A percentile compares a stretch with the other conserved stretches of the same genome.
phyloP scores from a whole-genome alignment of 2,329 filamentous ascomycete genomes.

The Botrytis byssoidea region DNA sequence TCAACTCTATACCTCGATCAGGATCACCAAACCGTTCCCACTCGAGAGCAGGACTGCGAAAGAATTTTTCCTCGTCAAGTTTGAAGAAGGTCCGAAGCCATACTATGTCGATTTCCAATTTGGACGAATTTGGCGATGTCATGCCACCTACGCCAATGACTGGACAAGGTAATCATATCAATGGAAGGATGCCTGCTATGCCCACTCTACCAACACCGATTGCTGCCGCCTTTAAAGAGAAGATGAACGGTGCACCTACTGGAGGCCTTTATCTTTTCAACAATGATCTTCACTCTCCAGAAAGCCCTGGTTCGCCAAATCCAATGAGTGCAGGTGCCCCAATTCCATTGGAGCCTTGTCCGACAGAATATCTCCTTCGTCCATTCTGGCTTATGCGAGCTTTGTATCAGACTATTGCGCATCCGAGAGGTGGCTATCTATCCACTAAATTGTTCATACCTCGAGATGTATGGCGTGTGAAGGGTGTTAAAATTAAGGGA shows the following conservation, averaged over 20 bases:
- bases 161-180: conserved; percentile 45
- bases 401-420: conserved; percentile 86
- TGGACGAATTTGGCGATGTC: conserved; percentile 60
- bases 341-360: conserved; percentile 83
- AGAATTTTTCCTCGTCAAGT: conserved; percentile 70
- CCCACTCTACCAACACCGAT: conserved; percentile 68
- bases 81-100: conserved; percentile 70
- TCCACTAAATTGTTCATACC: conserved; percentile 91
- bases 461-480: conserved; percentile 88
- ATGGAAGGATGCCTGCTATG: conserved; percentile 51
- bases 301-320: conserved; percentile 63
- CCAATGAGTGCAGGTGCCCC: conserved; percentile 63
- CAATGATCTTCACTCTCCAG: conserved; percentile 70
- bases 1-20: conserved; percentile 40
- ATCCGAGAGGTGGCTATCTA: conserved; percentile 87
- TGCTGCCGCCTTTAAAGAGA: conserved; percentile 59
- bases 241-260: conserved; percentile 54
- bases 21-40: conserved; percentile 53
- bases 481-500: conserved; percentile 87
- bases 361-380: conserved; percentile 81
- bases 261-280: conserved; percentile 82
- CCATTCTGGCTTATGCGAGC: conserved; percentile 98
- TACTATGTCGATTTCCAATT: conserved; percentile 63
- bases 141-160: conserved; percentile 75
- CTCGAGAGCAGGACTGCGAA: conserved; percentile 50